Evolutionary conservation across 1,284 basidiomycete genomes (phyloP), one percentile per base, ranked within the genome.

Genomic region (Ustilago sp.): DNA sequence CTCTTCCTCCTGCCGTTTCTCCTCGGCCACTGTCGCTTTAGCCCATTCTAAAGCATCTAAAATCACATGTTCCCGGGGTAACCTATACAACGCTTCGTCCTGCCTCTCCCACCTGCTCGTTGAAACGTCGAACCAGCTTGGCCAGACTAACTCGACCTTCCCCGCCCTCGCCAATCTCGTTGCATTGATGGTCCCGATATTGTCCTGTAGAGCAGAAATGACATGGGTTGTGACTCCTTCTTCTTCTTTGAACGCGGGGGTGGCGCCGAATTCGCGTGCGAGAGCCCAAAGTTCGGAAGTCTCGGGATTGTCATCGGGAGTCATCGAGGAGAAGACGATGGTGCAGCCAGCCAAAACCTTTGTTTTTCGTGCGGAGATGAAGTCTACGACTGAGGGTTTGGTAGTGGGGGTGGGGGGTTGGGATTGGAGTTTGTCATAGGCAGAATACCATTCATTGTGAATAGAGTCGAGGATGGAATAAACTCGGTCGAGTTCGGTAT

Each of bases 251-350:
- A 89, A 90, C 43, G 91, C 89, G 85, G 93, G 94, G 45, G 87
- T 88, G 0, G 96, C 96, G 17, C 96, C 96, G 82, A 97, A 99
- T 85, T 93, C 91, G 55, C 90, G 89, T 5, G 96, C 94, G 79
- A 92, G 89, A 68, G 90, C 89, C 95, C 95, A 98, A 58, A 94
- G 91, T 77, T 96, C 93, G 15, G 93, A 92, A 86, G 78, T 88
- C 83, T 94, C 92, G 34, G 93, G 92, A 68, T 88, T 88, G 8
- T 90, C 91, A 74, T 94, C 92, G 2, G 96, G 95, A 63, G 98
- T 95, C 51, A 99, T 91, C 59, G 94, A 93, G 0, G 95, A 97
- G 86, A 99, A 98, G 35, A 95, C 89, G 32, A 99, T 90, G 80
- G 92, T 90, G 51, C 92, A 90, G 32, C 92, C 93, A 34, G 89